phyloP scores from a whole-genome alignment of 2,329 filamentous ascomycete genomes.

The Pseudopyricularia cyperi region DNA sequence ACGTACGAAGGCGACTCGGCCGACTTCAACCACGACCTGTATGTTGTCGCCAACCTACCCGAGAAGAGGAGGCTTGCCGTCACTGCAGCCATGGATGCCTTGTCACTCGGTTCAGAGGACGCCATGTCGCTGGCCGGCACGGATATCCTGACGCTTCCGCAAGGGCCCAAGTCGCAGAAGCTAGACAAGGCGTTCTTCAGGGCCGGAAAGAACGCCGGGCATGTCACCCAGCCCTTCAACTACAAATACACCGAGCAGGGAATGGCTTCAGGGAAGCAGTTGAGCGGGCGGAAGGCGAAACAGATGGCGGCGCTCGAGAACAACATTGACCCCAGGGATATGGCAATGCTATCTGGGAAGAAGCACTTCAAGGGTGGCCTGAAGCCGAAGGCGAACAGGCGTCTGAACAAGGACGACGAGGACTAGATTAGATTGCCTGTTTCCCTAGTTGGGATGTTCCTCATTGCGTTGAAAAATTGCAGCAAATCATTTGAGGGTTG shows the following conservation, averaged over 20 bases:
- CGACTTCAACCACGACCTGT: constrained; percentile 82
- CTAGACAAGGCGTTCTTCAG: constrained; percentile 89
- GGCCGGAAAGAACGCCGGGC: constrained; percentile 46
- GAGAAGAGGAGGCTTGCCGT: constrained; percentile 63
- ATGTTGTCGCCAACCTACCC: constrained; percentile 71
- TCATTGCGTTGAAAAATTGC: too few relatives aligned
- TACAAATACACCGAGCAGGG: constrained; percentile 83
- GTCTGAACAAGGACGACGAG: constrained; percentile 25
- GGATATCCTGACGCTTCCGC: constrained; percentile 36
- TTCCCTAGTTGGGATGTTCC: neutral
- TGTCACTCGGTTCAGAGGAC: constrained; percentile 25
- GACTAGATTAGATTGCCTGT: neutral
- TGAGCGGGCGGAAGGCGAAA: constrained; percentile 73
- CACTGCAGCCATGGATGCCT: constrained; percentile 31
- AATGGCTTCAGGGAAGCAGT: constrained; percentile 37
- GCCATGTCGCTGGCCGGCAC: constrained; percentile 22
- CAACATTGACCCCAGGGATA: constrained; percentile 69
- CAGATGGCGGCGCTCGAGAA: constrained; percentile 73
- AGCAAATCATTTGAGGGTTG: too few relatives aligned
- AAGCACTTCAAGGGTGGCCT: constrained; percentile 86
- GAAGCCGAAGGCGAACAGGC: constrained; percentile 36
- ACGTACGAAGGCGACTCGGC: constrained; percentile 50
- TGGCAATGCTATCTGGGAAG: constrained; percentile 56
- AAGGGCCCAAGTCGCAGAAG: constrained; percentile 60
- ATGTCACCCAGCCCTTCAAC: constrained; percentile 71